Percentiles rank a stretch among this genome's conserved stretches.
Conservation (phyloP, 2,329 filamentous ascomycete species). For the Fusarium duplospermum region DNA sequence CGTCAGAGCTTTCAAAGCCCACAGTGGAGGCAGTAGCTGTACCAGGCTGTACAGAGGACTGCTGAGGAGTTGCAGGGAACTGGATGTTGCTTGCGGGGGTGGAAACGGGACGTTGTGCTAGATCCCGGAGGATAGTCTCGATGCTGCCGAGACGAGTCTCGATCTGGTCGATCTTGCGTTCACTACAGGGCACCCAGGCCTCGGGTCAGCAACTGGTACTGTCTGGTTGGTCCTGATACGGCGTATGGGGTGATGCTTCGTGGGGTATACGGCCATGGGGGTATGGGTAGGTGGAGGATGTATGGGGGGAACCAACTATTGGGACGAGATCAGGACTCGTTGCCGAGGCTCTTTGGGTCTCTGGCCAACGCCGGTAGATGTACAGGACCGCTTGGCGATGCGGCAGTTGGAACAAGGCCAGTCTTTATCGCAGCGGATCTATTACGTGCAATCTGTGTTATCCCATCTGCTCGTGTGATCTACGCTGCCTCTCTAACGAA, state of each 20-base stretch:
- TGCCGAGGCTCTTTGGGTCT: conserved; percentile 66
- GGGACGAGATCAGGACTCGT: conserved; percentile 68
- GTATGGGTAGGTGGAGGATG: background rate
- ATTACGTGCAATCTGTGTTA: conserved; percentile 26
- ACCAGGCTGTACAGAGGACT: conserved; percentile 28
- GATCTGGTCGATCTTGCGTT: conserved; percentile 64
- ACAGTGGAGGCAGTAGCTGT: conserved; percentile 45
- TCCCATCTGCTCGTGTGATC: conserved; percentile 14
- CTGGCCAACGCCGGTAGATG: conserved; percentile 65
- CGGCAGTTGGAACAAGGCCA: conserved; percentile 69
- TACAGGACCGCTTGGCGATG: conserved; percentile 64
- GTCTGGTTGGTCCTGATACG: background rate
- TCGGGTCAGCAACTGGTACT: conserved; percentile 10
- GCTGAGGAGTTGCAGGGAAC: conserved; percentile 39
- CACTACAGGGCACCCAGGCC: conserved; percentile 49
- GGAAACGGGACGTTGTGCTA: conserved; percentile 46
- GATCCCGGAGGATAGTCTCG: conserved; percentile 55
- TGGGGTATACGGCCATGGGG: background rate
- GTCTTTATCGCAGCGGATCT: conserved; percentile 71
- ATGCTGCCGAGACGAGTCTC: conserved; percentile 59
- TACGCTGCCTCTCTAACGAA: background rate
- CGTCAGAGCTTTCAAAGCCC: conserved; percentile 53
- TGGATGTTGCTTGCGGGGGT: conserved; percentile 39
- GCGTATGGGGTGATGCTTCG: conserved; percentile 4
- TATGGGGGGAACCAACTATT: conserved; percentile 61